Evolutionary conservation across 805 yeast genomes (phyloP), one percentile per base, ranked within the genome.

Genomic region (Monosporozyma aerobia): DNA sequence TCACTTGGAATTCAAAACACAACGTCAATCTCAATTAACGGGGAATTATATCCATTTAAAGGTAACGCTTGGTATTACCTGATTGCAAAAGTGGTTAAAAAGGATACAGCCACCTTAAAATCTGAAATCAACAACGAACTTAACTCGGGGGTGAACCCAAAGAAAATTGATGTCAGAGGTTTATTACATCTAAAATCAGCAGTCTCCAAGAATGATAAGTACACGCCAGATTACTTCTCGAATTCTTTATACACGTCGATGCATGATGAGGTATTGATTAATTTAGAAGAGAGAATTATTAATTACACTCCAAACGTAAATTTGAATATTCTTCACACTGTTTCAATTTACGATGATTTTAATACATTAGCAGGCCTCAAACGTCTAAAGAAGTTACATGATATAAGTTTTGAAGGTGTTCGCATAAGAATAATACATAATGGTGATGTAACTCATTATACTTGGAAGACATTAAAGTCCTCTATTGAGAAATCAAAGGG

Each of bases 1-100:
- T 69, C 66, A 0, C 71, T 81, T 37, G 73, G 77, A 5, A 66
- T 83, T 29, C 59, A 60, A 0, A 63, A 65, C 1, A 82, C 16
- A 27, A 32, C 92, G 0, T 65, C 77, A 0, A 69, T 88, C 3
- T 75, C 89, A 49, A 79, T 81, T 30, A 86, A 92, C 65, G 98
- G 98, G 45, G 82, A 83, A 6, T 75, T 86, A 16, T 69, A 73
- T 54, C 76, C 75, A 3, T 73, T 83, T 57, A 72, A 69, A 39
- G 68, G 74, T 1, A 71, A 75, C 49, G 57, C 63, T 3, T 85
- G 88, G 85, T 81, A 81, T 55, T 70, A 70, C 44, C 63, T 76
- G 1, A 65, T 84, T 60, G 74, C 80, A 3, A 73, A 68, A 39
- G 86, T 83, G 57, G 57, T 82, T 16, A 68, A 71, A 25, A 73